Conservation (phyloP, 768 basidiomycete genomes). For the Rhodosporidiobolus odoratus region DNA sequence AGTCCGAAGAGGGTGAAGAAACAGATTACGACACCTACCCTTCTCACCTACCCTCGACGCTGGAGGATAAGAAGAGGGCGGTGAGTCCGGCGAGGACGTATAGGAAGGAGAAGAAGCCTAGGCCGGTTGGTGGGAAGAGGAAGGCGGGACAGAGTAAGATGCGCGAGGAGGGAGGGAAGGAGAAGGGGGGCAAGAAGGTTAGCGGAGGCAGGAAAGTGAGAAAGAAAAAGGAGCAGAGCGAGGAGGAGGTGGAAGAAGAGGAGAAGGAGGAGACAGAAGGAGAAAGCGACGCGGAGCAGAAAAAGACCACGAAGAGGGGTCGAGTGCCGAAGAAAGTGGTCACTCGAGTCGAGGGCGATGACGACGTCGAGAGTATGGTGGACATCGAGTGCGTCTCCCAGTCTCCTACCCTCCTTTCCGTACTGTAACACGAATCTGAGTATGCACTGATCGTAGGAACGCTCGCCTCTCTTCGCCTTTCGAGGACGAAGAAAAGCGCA, state of each 20-base stretch:
- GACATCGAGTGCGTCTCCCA: background rate
- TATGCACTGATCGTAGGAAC: background rate
- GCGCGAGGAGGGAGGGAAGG: background rate
- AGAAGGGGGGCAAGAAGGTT: background rate
- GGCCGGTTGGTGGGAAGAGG: background rate
- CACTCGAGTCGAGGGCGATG: background rate
- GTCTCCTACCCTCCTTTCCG: background rate
- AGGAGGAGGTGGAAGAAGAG: background rate
- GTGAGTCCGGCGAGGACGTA: background rate
- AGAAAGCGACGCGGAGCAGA: background rate
- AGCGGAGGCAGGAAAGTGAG: background rate
- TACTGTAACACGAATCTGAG: background rate
- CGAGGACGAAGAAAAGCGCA: no score
- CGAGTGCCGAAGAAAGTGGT: background rate
- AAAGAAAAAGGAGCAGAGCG: background rate
- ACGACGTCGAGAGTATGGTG: background rate
- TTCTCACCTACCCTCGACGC: background rate
- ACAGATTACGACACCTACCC: conserved; percentile 3
- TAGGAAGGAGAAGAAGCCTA: background rate
- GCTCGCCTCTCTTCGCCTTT: background rate
- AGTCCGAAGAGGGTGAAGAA: background rate
- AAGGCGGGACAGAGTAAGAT: conserved; percentile 2
- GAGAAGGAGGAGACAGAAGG: background rate
- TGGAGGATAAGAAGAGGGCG: background rate
- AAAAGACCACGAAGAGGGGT: background rate